Evolutionary conservation across 441 rosid genomes (phyloP).

Genomic region (Mallotus repandus): DNA sequence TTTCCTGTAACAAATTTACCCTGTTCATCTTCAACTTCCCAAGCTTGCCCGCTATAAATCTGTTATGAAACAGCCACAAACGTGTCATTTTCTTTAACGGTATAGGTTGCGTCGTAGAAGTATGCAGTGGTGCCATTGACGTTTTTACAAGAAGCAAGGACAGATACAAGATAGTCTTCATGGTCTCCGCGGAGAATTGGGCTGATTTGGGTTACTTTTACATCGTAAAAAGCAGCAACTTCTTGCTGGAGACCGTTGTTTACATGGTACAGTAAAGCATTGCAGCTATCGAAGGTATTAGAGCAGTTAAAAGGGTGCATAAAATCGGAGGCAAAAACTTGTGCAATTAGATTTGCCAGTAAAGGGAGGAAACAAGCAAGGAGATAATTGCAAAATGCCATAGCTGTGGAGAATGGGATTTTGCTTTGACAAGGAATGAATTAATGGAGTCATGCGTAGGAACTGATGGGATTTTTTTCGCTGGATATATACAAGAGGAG

Average conservation of each 20-base stretch:
- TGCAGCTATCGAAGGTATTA: conserved; percentile 22
- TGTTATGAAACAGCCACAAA: conserved; percentile 34
- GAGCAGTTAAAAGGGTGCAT: conserved; percentile 40
- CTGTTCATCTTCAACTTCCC: conserved; percentile 36
- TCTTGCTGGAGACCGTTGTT: conserved; percentile 21
- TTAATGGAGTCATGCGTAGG: neutral
- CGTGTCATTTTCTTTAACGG: conserved; percentile 25
- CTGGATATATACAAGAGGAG: neutral
- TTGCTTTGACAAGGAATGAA: neutral
- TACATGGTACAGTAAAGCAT: conserved; percentile 46
- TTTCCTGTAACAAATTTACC: conserved; percentile 12
- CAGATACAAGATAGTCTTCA: conserved; percentile 42
- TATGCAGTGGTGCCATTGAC: conserved; percentile 33
- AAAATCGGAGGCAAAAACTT: conserved; percentile 14
- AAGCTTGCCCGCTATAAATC: conserved; percentile 49
- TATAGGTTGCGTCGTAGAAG: conserved; percentile 43
- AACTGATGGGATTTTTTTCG: neutral
- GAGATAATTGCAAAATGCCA: conserved; percentile 27
- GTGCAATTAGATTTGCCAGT: conserved; percentile 16
- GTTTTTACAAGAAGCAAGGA: conserved; percentile 46
- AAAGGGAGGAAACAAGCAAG: conserved; percentile 26
- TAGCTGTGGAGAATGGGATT: conserved; percentile 5
- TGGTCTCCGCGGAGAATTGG: conserved; percentile 22
- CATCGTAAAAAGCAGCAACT: conserved; percentile 42
- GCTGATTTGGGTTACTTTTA: conserved; percentile 28